Evolutionary conservation across 768 basidiomycete genomes (phyloP).

Genomic region (Phaeotremella fagi): DNA sequence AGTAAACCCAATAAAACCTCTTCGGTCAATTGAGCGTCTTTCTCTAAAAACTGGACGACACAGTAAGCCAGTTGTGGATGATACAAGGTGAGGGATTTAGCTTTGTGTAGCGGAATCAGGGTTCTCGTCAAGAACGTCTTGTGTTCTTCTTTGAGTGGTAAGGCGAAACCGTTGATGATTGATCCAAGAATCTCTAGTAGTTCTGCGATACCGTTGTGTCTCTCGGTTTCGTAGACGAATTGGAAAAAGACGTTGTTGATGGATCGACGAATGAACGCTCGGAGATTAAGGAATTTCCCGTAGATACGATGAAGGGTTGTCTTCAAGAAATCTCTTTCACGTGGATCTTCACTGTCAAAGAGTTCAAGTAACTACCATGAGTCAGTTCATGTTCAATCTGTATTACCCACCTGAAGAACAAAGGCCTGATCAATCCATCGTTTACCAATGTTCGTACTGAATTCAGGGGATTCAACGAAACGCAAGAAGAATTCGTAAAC

Average conservation of each 20-base stretch:
- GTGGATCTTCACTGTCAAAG: constrained; percentile 97
- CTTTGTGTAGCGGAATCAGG: constrained; percentile 94
- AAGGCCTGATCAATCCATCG: constrained; percentile 95
- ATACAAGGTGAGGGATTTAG: constrained; percentile 93
- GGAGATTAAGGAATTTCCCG: constrained; percentile 97
- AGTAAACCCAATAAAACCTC: constrained; percentile 95
- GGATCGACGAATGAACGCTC: constrained; percentile 95
- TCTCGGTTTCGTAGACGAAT: constrained; percentile 96
- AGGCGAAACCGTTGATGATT: constrained; percentile 98
- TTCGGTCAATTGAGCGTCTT: constrained; percentile 84
- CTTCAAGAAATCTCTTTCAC: constrained; percentile 98
- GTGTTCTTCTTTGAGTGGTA: constrained; percentile 98
- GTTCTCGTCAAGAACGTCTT: constrained; percentile 93
- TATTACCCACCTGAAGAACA: constrained; percentile 60
- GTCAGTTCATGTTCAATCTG: neutral
- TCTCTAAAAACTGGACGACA: constrained; percentile 97
- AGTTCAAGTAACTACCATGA: constrained; percentile 74
- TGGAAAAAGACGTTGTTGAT: constrained; percentile 99
- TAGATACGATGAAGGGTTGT: constrained; percentile 98
- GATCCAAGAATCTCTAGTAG: constrained; percentile 96
- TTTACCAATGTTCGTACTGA: constrained; percentile 96
- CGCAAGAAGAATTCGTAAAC: constrained; percentile 99
- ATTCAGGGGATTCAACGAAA: constrained; percentile 95
- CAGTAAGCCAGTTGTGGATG: constrained; percentile 99
- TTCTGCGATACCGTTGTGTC: constrained; percentile 98